Evolutionary conservation across 306 rosid genomes (phyloP).

Genomic region (Acacia confusa): DNA sequence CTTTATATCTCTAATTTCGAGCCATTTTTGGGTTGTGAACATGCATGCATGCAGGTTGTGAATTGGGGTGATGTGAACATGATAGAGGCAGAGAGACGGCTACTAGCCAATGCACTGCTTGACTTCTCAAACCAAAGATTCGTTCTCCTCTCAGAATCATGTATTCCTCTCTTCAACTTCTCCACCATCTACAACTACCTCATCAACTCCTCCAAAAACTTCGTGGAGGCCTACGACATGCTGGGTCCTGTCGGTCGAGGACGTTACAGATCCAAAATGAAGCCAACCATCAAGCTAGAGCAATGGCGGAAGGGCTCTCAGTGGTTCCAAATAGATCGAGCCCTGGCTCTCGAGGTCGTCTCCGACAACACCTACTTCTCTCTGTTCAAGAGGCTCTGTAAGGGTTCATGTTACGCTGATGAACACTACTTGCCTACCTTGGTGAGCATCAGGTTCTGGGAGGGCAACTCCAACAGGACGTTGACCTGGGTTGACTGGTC

Average conservation of each 20-base stretch:
- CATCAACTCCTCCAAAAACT: slow-evolving; percentile 47
- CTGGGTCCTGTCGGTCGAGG: background rate
- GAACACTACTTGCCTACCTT: slow-evolving; percentile 84
- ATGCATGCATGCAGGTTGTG: slow-evolving; percentile 61
- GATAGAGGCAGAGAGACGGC: slow-evolving; percentile 3
- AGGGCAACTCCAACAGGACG: slow-evolving; percentile 64
- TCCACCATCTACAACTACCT: slow-evolving; percentile 58
- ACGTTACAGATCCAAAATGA: slow-evolving; percentile 40
- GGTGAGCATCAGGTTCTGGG: slow-evolving; percentile 49
- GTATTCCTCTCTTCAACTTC: slow-evolving; percentile 89
- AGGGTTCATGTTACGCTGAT: slow-evolving; percentile 58
- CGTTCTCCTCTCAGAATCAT: slow-evolving; percentile 48
- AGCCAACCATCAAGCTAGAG: slow-evolving; percentile 38
- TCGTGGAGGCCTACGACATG: background rate
- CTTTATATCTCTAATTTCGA: no score
- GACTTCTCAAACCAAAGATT: slow-evolving; percentile 9
- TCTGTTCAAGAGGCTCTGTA: slow-evolving; percentile 45
- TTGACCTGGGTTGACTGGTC: slow-evolving; percentile 95
- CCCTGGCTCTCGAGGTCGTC: slow-evolving; percentile 48
- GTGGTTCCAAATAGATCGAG: slow-evolving; percentile 84
- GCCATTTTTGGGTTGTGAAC: background rate
- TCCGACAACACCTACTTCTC: slow-evolving; percentile 54
- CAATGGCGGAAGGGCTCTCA: slow-evolving; percentile 96
- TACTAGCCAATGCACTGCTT: background rate
- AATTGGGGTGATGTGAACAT: slow-evolving; percentile 47